Evolutionary conservation across 768 basidiomycete genomes (phyloP).

Genomic region (Auriscalpium orientale): DNA sequence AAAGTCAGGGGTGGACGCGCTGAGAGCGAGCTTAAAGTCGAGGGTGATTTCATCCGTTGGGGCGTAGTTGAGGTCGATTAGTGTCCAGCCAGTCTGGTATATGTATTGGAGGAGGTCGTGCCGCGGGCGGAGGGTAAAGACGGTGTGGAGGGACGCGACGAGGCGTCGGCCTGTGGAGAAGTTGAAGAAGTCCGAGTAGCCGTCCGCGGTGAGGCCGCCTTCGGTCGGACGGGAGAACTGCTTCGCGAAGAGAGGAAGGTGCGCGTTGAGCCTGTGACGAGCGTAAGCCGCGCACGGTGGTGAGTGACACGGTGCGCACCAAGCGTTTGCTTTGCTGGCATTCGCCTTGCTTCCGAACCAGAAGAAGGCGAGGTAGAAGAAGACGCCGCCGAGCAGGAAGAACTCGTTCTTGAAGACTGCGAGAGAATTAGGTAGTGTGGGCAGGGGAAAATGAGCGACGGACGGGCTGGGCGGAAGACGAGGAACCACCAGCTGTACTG

Average conservation of each 20-base stretch:
- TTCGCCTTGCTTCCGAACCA: conserved; percentile 59
- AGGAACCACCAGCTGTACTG: conserved; percentile 70
- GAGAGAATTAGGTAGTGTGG: background rate
- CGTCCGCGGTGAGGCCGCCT: conserved; percentile 53
- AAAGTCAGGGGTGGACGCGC: conserved; percentile 48
- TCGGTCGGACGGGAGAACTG: conserved; percentile 72
- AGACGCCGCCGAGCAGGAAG: conserved; percentile 42
- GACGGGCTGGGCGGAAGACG: conserved; percentile 75
- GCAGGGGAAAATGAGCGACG: conserved; percentile 21
- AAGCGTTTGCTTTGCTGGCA: conserved; percentile 48
- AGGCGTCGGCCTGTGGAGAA: conserved; percentile 85
- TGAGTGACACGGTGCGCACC: conserved; percentile 38
- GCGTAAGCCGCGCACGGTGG: conserved; percentile 1
- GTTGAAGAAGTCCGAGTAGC: conserved; percentile 71
- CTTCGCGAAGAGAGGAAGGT: conserved; percentile 47
- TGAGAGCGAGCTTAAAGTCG: conserved; percentile 64
- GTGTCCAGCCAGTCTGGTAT: conserved; percentile 51
- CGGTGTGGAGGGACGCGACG: conserved; percentile 69
- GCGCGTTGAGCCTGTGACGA: conserved; percentile 47
- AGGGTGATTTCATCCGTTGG: conserved; percentile 65
- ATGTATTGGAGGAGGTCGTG: conserved; percentile 71
- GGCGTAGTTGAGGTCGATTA: conserved; percentile 71
- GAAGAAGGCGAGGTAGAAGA: conserved; percentile 50
- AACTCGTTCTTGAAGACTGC: conserved; percentile 63
- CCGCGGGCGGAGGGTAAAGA: conserved; percentile 70